Percentiles rank a stretch among this genome's conserved stretches.
phyloP scores from a whole-genome alignment of 768 basidiomycete species.

The Lyophyllum semitale region DNA sequence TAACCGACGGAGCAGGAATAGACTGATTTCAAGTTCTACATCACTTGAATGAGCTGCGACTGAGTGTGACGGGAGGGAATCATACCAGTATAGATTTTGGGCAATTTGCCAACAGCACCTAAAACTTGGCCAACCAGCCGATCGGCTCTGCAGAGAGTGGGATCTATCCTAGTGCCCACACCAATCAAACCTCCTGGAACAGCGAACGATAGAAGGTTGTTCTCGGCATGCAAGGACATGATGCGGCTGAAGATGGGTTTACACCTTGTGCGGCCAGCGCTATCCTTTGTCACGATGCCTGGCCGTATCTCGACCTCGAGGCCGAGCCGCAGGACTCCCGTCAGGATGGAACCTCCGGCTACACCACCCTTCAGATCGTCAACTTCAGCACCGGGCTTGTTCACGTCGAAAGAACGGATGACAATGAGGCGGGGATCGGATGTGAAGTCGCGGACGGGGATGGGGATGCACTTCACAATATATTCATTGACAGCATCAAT shows the following conservation, averaged over 20 bases:
- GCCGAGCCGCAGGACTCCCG: conserved; percentile 86
- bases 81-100: conserved; percentile 87
- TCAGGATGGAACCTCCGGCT: conserved; percentile 94
- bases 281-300: conserved; percentile 95
- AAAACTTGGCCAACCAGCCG: conserved; percentile 95
- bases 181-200: conserved; percentile 98
- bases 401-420: conserved; percentile 99
- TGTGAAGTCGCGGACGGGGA: conserved; percentile 91
- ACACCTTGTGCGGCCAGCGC: conserved; percentile 85
- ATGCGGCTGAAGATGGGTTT: conserved; percentile 92
- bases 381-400: conserved; percentile 97
- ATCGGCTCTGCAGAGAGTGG: conserved; percentile 95
- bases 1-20: conserved; percentile 92
- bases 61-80: neutral
- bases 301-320: conserved; percentile 97
- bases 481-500: conserved; percentile 99
- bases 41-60: neutral
- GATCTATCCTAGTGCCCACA: conserved; percentile 96
- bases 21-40: conserved; percentile 84
- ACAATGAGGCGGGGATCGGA: conserved; percentile 93
- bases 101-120: conserved; percentile 92
- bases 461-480: conserved; percentile 95
- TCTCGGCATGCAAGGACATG: conserved; percentile 92
- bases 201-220: conserved; percentile 90
- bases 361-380: conserved; percentile 98